phyloP scores from a whole-genome alignment of 2,329 filamentous ascomycete species.

The Xylariaceae sp. region DNA sequence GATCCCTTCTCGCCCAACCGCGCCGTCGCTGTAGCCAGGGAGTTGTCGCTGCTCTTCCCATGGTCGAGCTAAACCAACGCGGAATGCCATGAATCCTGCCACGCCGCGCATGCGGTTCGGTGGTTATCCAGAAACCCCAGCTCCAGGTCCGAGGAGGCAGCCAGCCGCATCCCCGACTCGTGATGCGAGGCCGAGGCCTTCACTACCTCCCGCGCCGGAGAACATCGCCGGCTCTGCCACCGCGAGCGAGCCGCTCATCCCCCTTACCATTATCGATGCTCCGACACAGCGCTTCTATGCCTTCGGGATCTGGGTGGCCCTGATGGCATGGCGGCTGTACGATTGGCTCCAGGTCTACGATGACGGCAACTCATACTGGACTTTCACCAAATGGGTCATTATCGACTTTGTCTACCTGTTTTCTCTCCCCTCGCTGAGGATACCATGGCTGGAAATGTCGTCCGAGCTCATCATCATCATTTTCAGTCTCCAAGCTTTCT shows the following conservation, averaged over 20 bases:
- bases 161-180: conserved; percentile 18
- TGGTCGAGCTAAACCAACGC: conserved; percentile 21
- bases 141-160: conserved; percentile 33
- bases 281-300: conserved; percentile 88
- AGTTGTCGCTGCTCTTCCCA: no score
- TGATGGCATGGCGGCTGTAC: conserved; percentile 79
- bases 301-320: conserved; percentile 64
- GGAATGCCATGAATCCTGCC: conserved; percentile 66
- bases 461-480: conserved; percentile 63
- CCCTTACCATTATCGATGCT: conserved; percentile 74
- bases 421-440: conserved; percentile 75
- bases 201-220: conserved; percentile 41
- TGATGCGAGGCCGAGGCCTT: conserved; percentile 7
- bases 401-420: conserved; percentile 85
- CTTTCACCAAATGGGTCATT: conserved; percentile 88
- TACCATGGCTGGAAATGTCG: conserved; percentile 94
- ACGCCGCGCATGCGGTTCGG: conserved; percentile 78
- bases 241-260: conserved; percentile 60
- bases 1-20: no score
- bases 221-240: conserved; percentile 21
- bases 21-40: no score
- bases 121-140: conserved; percentile 70
- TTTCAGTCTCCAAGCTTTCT: conserved; percentile 62
- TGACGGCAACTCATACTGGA: conserved; percentile 77
- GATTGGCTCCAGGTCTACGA: conserved; percentile 75